A percentile compares a stretch with the other conserved stretches of the same genome.
Conservation (phyloP, 148 eudicot genomes). For the Agrostemma githago region DNA sequence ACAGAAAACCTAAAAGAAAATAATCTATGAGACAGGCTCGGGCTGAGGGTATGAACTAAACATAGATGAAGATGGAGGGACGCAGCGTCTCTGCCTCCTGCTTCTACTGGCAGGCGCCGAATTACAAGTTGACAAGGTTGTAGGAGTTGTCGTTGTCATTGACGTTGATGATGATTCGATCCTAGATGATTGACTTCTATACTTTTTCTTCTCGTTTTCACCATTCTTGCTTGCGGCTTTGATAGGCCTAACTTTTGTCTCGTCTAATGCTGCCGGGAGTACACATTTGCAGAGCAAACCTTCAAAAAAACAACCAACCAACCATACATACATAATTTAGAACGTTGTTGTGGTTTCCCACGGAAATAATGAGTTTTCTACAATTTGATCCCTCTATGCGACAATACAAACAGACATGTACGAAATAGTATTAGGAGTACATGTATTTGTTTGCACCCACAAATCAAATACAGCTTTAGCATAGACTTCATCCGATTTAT, state of each 20-base stretch:
- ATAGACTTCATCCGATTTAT: no score
- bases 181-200: conserved; percentile 67
- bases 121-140: conserved; percentile 32
- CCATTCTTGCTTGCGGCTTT: conserved; percentile 37
- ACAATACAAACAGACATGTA: no score
- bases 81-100: conserved; percentile 40
- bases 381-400: no score
- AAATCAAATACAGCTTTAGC: no score
- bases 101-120: conserved; percentile 38
- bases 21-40: conserved; percentile 23
- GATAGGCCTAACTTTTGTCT: conserved; percentile 61
- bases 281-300: conserved; percentile 85
- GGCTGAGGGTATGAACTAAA: conserved; percentile 19
- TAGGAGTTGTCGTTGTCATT: conserved; percentile 24
- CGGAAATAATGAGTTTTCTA: neutral
- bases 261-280: conserved; percentile 76
- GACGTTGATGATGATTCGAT: conserved; percentile 36
- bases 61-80: conserved; percentile 33
- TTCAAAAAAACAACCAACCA: conserved; percentile 22
- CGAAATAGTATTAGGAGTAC: no score
- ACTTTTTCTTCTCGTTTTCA: conserved; percentile 51
- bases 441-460: no score
- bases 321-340: neutral
- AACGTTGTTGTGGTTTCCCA: neutral
- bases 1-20: conserved; percentile 19